A percentile compares a stretch with the other conserved stretches of the same genome.
Conservation (phyloP, 1,284 basidiomycete genomes). For the Sanguinoderma infundibulare region DNA sequence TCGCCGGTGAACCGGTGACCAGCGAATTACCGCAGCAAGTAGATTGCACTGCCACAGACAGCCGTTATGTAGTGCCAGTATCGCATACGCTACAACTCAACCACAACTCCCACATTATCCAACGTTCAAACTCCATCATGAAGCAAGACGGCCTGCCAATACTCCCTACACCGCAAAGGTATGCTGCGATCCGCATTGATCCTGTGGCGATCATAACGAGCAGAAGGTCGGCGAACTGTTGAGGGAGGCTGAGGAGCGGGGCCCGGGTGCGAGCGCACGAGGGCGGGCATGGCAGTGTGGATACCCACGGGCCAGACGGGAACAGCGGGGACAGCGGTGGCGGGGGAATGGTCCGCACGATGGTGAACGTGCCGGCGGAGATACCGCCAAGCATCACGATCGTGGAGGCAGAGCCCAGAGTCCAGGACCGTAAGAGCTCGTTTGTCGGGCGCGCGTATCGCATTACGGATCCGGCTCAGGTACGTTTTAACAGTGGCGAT, state of each 20-base stretch:
- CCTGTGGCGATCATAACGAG: no score
- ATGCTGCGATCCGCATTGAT: no score
- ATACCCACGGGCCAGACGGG: slow-evolving; percentile 11
- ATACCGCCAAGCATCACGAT: slow-evolving; percentile 70
- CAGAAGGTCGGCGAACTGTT: slow-evolving; percentile 61
- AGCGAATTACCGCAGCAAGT: no score
- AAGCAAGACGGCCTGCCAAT: no score
- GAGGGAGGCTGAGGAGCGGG: slow-evolving; percentile 63
- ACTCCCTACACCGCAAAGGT: no score
- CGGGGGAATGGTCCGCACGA: slow-evolving; percentile 4
- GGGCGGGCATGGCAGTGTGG: neutral
- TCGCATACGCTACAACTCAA: no score
- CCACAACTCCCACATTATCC: no score
- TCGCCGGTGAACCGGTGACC: no score
- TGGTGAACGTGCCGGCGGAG: slow-evolving; percentile 25
- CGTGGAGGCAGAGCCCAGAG: slow-evolving; percentile 73
- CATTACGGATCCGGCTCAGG: slow-evolving; percentile 80
- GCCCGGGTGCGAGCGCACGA: slow-evolving; percentile 31
- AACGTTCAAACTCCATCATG: no score
- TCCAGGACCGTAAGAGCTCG: slow-evolving; percentile 80
- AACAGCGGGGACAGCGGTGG: slow-evolving; percentile 4
- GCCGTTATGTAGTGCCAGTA: no score
- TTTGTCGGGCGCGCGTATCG: slow-evolving; percentile 86
- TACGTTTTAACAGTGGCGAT: no score
- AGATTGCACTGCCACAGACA: no score